These are phyloP conservation scores for Trichophyton mentagrophytes DNA, from an alignment of 2,329 filamentous ascomycete genomes.

Conservation along the genomic window DNA sequence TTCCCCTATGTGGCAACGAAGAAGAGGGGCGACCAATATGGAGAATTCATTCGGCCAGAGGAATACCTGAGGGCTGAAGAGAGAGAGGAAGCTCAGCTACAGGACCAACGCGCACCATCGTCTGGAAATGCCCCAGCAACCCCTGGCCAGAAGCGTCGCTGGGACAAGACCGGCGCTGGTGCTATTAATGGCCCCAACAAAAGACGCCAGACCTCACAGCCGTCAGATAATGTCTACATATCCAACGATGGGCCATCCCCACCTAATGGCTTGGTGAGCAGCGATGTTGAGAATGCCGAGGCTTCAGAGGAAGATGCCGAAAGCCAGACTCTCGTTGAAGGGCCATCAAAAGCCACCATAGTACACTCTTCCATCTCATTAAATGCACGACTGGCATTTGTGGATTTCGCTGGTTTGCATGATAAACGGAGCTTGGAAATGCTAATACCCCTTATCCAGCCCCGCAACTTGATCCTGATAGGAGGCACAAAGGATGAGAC, in stretches of 20 bases:
- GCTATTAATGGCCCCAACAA: constrained; percentile 42
- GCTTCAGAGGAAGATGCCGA: constrained; percentile 43
- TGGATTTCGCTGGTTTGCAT: constrained; percentile 86
- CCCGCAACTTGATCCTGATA: constrained; percentile 86
- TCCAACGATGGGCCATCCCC: constrained; percentile 38
- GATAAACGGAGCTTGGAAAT: constrained; percentile 90
- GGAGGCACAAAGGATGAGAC: constrained; percentile 72
- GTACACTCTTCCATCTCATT: constrained; percentile 51
- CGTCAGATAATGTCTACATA: constrained; percentile 15
- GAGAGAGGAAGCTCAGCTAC: constrained; percentile 60
- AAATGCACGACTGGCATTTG: constrained; percentile 65
- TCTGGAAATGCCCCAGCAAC: constrained; percentile 46
- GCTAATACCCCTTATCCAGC: constrained; percentile 85
- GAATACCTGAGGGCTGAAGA: constrained; percentile 91
- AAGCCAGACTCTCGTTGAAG: constrained; percentile 36
- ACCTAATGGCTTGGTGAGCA: constrained; percentile 18
- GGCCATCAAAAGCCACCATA: constrained; percentile 64
- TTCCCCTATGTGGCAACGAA: constrained; percentile 76
- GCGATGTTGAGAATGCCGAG: constrained; percentile 43
- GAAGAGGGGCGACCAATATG: constrained; percentile 77
- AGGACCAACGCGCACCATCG: constrained; percentile 42
- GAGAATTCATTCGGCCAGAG: constrained; percentile 83
- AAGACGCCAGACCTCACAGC: constrained; percentile 40
- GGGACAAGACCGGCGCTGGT: constrained; percentile 55
- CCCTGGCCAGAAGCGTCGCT: constrained; percentile 86